Evolutionary conservation across 179 eudicot genomes (phyloP), one percentile per base, ranked within the genome.

Genomic region (Spergularia azorica): DNA sequence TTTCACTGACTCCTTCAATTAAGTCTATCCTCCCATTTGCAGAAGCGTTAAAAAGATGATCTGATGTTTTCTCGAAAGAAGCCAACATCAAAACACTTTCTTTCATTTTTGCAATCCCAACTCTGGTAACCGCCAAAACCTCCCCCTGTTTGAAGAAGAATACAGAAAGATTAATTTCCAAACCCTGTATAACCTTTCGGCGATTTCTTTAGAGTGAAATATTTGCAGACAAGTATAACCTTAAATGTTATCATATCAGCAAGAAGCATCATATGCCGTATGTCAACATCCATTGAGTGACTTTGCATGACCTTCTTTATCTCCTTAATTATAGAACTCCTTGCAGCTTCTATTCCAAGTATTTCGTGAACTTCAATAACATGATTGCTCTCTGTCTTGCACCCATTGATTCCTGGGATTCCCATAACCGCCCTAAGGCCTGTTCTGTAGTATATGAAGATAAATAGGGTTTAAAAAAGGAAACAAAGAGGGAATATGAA

Each of bases 231-330:
- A 4, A 14, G 59, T 50, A 59, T 46, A 43, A 94, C 97, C 97
- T 89, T 91, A 67, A 68, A 91, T 73, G 98, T 93, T 97, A 95
- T 93, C 70, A 93, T 74, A 86, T 95, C 98, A 54, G 89, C 98
- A 58, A 95, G 90, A 78, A 95, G 98, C 98, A 88, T 95, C 98
- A 95, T 93, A 83, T 95, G 97, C 32, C 97, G 89, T 71, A 85
- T 81, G 80, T 95, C 98, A 48, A 95, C 89, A 76, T 88, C 92
- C 96, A 93, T 95, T 51, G 87, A 86, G 82, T 94, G 96, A 76
- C 86, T 82, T 74, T 77, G 57, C 97, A 95, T 91, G 65, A 92
- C 95, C 67, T 84, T 80, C 8, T 88, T 81, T 54, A 95, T 93
- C 86, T 93, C 93, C 57, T 76, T 82, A 74, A 93, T 95, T 71